Evolutionary conservation across 2,329 filamentous ascomycete genomes (phyloP), one percentile per base, ranked within the genome.

Genomic region (Knufia petricola): DNA sequence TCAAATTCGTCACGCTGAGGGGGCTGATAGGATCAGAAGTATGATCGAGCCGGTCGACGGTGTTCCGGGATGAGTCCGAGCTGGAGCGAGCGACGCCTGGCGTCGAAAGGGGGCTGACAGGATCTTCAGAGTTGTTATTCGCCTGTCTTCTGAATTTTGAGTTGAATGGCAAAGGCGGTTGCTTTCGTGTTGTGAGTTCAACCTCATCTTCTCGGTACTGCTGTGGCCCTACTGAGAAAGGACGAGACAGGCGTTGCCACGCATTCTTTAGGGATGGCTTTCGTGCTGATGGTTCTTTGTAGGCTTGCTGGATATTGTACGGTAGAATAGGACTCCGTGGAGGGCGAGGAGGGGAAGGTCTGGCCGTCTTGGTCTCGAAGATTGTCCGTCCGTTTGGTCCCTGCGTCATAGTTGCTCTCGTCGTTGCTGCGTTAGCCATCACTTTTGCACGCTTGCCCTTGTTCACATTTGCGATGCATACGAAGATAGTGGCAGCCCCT

Each of bases 231-330:
- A 38, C 39, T 6, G 44, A 38, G 34, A 47, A 47, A 4, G 44
- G 44, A n/a, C 24, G 44, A n/a, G 44, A 47, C 12, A 47, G 44
- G n/a, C 44, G 44, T 21, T 47, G 44, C 44, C 50, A 96, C 72
- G 63, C 94, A 94, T 62, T 94, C 81, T 56, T 90, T 79, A 69
- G 85, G 85, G 56, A 94, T 78, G 7, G 89, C 89, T n/a, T 90
- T 96, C 24, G 79, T 70, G 57, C 96, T 76, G 70, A 96, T 90
- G 42, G 77, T 81, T 0, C 85, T 85, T 21, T 44, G 9, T 30
- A 26, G 17, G 32, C 44, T 39, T 47, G 44, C n/a, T 47, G 44
- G 2, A 19, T 19, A 23, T 30, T 47, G 23, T 19, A 39, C 13
- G 44, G 44, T 6, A 47, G 32, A 23, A 39, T 12, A 2, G 32